Percentiles rank a stretch among this genome's conserved stretches.
Evolutionary conservation across 345 rosid genomes (phyloP).

Genomic region (Rubroshorea leprosula): DNA sequence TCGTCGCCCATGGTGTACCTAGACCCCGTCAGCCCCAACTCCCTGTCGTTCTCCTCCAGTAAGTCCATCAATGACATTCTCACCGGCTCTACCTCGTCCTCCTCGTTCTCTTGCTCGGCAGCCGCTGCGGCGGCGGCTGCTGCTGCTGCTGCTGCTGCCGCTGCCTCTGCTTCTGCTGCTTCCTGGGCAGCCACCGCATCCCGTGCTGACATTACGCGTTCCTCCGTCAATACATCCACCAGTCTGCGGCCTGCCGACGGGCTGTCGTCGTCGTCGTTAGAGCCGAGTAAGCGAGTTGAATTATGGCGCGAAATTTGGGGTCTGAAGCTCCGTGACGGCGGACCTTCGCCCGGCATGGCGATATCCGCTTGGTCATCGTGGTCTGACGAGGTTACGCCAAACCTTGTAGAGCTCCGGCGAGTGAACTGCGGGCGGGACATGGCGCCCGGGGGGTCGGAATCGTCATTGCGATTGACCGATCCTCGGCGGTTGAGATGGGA

Average conservation of each 20-base stretch:
- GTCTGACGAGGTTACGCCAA: constrained; percentile 22
- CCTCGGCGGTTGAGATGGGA: constrained; percentile 45
- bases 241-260: constrained; percentile 25
- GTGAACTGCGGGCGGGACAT: constrained; percentile 9
- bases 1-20: constrained; percentile 54
- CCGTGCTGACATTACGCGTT: constrained; percentile 67
- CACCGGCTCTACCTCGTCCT: constrained; percentile 26
- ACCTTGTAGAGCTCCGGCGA: constrained; percentile 20
- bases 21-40: constrained; percentile 59
- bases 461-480: constrained; percentile 21
- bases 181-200: constrained; percentile 77
- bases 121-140: constrained; percentile 6
- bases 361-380: constrained; percentile 24
- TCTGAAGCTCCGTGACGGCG: constrained; percentile 30
- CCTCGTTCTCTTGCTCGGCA: constrained; percentile 2
- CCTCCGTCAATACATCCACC: constrained; percentile 47
- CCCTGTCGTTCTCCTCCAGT: constrained; percentile 72
- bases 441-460: constrained; percentile 23
- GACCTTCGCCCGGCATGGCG: constrained; percentile 25
- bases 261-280: constrained; percentile 17
- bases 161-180: constrained; percentile 55
- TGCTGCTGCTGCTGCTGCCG: constrained; percentile 23
- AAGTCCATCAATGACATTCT: constrained; percentile 89
- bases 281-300: constrained; percentile 29
- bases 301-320: constrained; percentile 48